Conservation (phyloP, 78 protist species). For the Bigelowiella natans region DNA sequence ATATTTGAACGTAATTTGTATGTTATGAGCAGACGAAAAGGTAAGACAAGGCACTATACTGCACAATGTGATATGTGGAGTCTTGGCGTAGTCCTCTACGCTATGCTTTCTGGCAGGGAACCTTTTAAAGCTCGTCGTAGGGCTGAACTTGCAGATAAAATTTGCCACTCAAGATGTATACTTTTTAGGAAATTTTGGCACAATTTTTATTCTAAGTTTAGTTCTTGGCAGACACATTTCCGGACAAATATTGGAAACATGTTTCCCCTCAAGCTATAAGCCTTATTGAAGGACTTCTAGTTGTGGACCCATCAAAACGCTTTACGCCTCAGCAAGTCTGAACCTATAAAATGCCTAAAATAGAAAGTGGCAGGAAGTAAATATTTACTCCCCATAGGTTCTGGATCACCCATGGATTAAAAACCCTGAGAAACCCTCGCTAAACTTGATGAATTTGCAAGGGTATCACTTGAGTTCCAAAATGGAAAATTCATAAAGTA, state of each 20-base stretch:
- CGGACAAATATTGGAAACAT: neutral
- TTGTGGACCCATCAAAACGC: neutral
- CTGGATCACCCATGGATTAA: no score
- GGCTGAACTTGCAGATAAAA: neutral
- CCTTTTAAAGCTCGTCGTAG: neutral
- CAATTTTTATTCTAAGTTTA: neutral
- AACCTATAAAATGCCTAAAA: no score
- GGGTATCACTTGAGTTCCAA: no score
- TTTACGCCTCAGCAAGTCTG: neutral
- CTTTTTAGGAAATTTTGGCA: neutral
- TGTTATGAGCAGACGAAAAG: neutral
- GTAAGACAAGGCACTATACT: neutral
- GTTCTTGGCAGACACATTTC: neutral
- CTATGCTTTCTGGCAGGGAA: neutral
- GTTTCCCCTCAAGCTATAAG: neutral
- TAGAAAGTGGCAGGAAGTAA: no score
- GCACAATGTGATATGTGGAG: neutral
- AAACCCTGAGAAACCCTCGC: no score
- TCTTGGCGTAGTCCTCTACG: neutral
- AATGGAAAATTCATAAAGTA: no score
- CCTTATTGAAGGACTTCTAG: neutral
- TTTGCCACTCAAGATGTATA: neutral
- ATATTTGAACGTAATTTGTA: no score
- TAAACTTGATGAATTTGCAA: no score
- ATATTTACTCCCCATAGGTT: no score